Conservation (phyloP, 2,329 filamentous ascomycete genomes). For the Aspergillus sp. region DNA sequence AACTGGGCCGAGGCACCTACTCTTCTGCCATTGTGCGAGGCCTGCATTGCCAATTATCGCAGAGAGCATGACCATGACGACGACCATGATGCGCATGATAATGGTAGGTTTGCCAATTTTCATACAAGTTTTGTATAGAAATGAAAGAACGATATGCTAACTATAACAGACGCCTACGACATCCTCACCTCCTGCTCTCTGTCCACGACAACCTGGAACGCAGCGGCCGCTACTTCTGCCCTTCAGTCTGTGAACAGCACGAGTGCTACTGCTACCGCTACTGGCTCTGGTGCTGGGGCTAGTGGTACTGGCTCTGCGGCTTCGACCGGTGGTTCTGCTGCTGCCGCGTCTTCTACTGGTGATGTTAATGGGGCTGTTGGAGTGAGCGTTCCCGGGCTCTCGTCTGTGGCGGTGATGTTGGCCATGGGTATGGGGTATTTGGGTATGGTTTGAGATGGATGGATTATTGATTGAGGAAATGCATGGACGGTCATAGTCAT, state of each 20-base stretch:
- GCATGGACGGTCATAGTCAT: too few relatives aligned
- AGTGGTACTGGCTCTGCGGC: not conserved
- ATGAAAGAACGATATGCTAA: not conserved
- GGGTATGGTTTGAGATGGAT: too few relatives aligned
- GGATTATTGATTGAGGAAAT: too few relatives aligned
- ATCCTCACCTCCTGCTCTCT: constrained; percentile 33
- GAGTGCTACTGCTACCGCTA: not conserved
- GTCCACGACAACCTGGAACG: constrained; percentile 30
- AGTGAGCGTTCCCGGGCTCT: not conserved
- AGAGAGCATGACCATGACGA: constrained; percentile 18
- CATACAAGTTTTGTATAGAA: too few relatives aligned
- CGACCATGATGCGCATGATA: constrained; percentile 25
- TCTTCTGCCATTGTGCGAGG: constrained; percentile 34
- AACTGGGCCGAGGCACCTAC: constrained; percentile 29
- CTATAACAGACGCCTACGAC: constrained; percentile 30
- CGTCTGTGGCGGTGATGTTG: not conserved
- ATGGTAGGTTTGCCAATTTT: constrained; percentile 1
- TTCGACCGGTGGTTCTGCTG: not conserved
- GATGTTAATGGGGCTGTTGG: not conserved
- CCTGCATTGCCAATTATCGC: constrained; percentile 34
- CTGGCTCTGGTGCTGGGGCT: not conserved
- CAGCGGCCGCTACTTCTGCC: constrained; percentile 25
- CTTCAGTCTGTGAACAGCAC: not conserved
- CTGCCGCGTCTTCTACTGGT: not conserved
- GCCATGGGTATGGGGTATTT: not conserved